Evolutionary conservation across 176 grass and related monocot genomes (phyloP), one percentile per base, ranked within the genome.

Genomic region (Juncus effusus): DNA sequence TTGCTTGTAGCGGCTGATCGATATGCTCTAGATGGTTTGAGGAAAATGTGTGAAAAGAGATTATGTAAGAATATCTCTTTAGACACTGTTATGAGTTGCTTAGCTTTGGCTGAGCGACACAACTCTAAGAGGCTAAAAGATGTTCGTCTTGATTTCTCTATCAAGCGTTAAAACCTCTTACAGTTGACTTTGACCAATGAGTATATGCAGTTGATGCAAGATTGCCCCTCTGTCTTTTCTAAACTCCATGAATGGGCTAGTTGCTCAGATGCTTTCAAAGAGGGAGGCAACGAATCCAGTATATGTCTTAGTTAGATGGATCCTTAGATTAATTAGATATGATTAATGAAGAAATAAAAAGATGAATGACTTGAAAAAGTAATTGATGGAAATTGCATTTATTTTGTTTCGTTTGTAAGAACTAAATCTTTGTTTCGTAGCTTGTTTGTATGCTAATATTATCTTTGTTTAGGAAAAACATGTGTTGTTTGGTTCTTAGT

Each of bases 1-100:
- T 44, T 72, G 38, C 13, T 72, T 55, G 68, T 8, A 72, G 68
- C 68, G 54, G 68, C 68, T 9, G 68, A 72, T 42, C 16, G 68
- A 53, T 72, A 72, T 2, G 36, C 53, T 10, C 53, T 72, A 16
- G 36, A 59, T 16, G 55, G 3, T 4, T 44, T 72, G 52, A 72
- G 14, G 68, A 40, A 5, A 59, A 59, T 59, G 6, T 72, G 68
- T 10, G 68, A 72, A 44, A 36, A 59, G 38, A 55, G 13, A 72
- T 72, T 72, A 53, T 59, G 55, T 37, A 44, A 59, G 7, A 11
- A 45, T 57, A 15, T 59, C 13, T 40, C 36, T 72, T 12, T 72
- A 42, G 36, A 44, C 55, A 57, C 52, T 5, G 51, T 72, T 41
- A 3, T 72, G 7, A 57, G 38, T 44, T 41, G 51, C 13, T 10